These are phyloP conservation scores for Podospora pseudoanserina DNA, from an alignment of 495 filamentous ascomycete species.

Conservation along the genomic window DNA sequence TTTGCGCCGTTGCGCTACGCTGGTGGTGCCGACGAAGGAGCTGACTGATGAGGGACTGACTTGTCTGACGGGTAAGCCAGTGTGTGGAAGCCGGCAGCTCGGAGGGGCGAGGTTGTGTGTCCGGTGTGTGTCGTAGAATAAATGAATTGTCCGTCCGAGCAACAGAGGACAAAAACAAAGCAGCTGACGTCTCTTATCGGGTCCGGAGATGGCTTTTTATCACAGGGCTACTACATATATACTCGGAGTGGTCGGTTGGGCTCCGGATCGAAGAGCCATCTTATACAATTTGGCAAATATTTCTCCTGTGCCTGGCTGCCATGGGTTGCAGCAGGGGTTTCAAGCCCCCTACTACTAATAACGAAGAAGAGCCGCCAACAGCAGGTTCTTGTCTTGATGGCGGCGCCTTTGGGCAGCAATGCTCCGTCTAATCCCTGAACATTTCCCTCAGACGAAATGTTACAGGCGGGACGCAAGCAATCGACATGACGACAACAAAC, in stretches of 20 bases:
- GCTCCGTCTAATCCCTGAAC: slow-evolving; percentile 38
- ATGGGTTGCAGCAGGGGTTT: slow-evolving; percentile 9
- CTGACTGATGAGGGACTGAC: slow-evolving; percentile 12
- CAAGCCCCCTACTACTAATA: slow-evolving; percentile 6
- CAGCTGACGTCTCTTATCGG: background rate
- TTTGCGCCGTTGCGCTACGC: slow-evolving; percentile 23
- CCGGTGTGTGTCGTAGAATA: slow-evolving; percentile 2
- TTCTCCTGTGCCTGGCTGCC: slow-evolving; percentile 9
- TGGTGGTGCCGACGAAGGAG: slow-evolving; percentile 14
- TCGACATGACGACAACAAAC: slow-evolving; percentile 14
- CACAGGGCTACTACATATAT: background rate
- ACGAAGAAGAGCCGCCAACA: background rate
- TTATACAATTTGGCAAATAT: slow-evolving; percentile 36
- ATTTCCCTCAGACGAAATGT: slow-evolving; percentile 14
- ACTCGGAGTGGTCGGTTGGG: slow-evolving; percentile 16
- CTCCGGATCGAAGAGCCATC: slow-evolving; percentile 32
- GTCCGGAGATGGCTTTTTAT: background rate
- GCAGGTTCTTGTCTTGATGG: slow-evolving; percentile 1
- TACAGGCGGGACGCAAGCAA: slow-evolving; percentile 10
- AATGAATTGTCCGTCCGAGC: background rate
- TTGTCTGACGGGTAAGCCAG: background rate
- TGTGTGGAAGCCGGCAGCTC: slow-evolving; percentile 22
- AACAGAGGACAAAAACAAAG: background rate
- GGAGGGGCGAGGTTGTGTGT: slow-evolving; percentile 18
- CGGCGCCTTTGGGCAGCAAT: slow-evolving; percentile 49